phyloP scores from a whole-genome alignment of 2,329 filamentous ascomycete genomes.

The Aspergillus fumigatiaffinis region DNA sequence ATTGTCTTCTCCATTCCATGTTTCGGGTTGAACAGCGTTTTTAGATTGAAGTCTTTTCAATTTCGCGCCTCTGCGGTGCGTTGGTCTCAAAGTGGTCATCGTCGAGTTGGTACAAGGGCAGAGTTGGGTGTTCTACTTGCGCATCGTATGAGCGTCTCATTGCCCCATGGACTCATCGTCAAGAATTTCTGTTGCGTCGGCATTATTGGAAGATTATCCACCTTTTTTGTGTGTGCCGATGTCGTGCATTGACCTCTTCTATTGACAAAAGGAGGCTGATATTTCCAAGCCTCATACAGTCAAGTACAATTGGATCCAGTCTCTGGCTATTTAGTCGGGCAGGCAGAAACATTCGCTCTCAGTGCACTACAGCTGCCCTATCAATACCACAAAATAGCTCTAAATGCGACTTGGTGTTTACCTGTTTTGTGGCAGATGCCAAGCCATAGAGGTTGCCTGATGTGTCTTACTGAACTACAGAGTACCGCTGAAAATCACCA shows the following conservation, averaged over 20 bases:
- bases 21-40: slow-evolving; percentile 31
- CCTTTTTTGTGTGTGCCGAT: neutral
- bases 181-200: neutral
- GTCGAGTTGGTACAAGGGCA: neutral
- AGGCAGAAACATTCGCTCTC: neutral
- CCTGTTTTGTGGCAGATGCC: neutral
- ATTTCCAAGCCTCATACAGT: neutral
- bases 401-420: neutral
- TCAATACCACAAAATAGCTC: neutral
- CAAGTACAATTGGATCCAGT: neutral
- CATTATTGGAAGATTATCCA: no score
- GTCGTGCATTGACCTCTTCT: neutral
- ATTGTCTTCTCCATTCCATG: slow-evolving; percentile 26
- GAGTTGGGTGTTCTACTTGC: slow-evolving; percentile 11
- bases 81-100: neutral
- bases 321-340: neutral
- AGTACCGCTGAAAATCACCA: no score
- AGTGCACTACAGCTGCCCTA: neutral
- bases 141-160: neutral
- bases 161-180: neutral
- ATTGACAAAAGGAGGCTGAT: neutral
- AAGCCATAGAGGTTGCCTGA: neutral
- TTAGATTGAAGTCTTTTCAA: slow-evolving; percentile 12
- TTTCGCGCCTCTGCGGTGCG: neutral
- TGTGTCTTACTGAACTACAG: neutral